Evolutionary conservation across 2,329 filamentous ascomycete genomes (phyloP), one percentile per base, ranked within the genome.

Genomic region (Lasiodiplodia gonubiensis): DNA sequence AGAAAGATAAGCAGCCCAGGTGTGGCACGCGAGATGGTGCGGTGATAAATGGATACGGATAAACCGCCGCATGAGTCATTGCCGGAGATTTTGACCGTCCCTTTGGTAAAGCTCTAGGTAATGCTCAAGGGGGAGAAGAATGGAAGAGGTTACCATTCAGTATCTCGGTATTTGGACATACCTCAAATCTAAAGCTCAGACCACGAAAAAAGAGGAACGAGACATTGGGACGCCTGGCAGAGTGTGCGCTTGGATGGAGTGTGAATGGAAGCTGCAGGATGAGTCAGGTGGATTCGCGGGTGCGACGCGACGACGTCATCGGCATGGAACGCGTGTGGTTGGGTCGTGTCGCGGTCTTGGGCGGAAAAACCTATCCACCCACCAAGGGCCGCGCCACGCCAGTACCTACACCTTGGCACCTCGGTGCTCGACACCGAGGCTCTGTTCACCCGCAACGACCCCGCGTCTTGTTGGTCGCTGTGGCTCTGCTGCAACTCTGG

Each of bases 111-210:
- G 7, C 27, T 27, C 27, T 27, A 80, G 74, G 18, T 49, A 23
- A 11, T 61, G 37, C 6, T 35, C 30, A 4, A 51, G 12, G 2
- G 77, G 76, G 23, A 77, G 77, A 4, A 80, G 66, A 37, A 76
- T 73, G 0, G 69, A 70, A 27, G 74, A 72, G 35, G 77, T 76
- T 5, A 81, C 71, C 6, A 76, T 66, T 55, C 33, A 42, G 16
- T 18, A 33, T 46, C 3, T 12, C 5, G 16, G 21, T 33, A 33
- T 33, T 33, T 33, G 10, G 30, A 8, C 30, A 33, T 33, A 8
- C 30, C 30, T 33, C 7, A 33, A 33, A 33, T 10, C 30, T 33
- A 10, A 33, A 8, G 30, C 30, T 33, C 30, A 33, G 30, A 33
- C 2, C 30, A 33, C 30, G 10, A 27, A 8, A 10, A 33, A 33